Base-by-base conservation (phyloP, 176 grass and related monocot genomes). In the Areca catechu region DNA sequence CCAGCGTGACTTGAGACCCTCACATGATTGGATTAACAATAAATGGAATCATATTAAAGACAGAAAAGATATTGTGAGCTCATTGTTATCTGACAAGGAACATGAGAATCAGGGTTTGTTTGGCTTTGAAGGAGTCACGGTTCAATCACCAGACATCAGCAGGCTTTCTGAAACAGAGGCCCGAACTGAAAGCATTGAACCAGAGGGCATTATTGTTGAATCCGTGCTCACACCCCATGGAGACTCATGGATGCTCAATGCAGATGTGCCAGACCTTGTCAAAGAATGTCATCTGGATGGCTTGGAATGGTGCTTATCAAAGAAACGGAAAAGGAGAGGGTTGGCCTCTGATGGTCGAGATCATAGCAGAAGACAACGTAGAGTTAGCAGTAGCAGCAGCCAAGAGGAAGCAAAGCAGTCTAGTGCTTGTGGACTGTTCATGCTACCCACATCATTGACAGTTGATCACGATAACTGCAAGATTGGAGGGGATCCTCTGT, bases 11-110 rank as follows among this genome's bases (percentile, higher is more conserved):
- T 59, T 96, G 71, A 82, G 92, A 74, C 57, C 60, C 20, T 96
- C 92, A 7, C 78, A 61, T 48, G 92, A 96, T 60, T 96, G 92
- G 92, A 71, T 74, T 29, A 77, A 60, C 66, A 77, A 69, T 21
- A 80, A 81, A 57, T 96, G 86, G 86, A 83, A 57, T 56, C 61
- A 43, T 50, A 56, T 96, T 48, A 76, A 74, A 68, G 71, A 65
- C 54, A 81, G 80, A 30, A 69, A 82, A 73, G 83, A 85, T 70
- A 77, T 87, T 4, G 50, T 49, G 25, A 48, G 3, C 24, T 76
- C 73, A 30, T 53, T 84, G 22, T 55, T 51, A 5, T 58, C 54
- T 6, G 52, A 65, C 19, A 15, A 59, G 23, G 61, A 20, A 22
- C 47, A 24, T 50, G 61, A 22, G 50, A 24, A 24, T 56, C 65